phyloP scores from a whole-genome alignment of 2,329 filamentous ascomycete genomes.

The Aspergillus caelatus region DNA sequence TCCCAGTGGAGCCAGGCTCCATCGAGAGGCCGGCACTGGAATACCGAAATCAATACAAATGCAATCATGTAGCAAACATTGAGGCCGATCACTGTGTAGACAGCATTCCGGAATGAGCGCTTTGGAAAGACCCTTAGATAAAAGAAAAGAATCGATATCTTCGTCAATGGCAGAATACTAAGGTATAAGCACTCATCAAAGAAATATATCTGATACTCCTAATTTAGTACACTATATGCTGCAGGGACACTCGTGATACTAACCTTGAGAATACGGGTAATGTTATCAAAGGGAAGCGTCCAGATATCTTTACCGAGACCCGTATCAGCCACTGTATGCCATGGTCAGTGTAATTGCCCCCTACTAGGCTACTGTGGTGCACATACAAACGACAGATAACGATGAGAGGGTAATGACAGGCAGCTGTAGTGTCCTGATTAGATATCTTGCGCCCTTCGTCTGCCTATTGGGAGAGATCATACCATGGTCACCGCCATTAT shows the following conservation, averaged over 20 bases:
- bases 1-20: constrained; percentile 48
- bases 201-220: constrained; percentile 34
- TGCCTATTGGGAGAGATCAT: background rate
- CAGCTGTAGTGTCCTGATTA: constrained; percentile 9
- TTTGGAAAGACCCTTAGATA: constrained; percentile 49
- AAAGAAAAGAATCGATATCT: constrained; percentile 38
- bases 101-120: constrained; percentile 33
- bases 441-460: background rate
- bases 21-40: constrained; percentile 41
- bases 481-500: constrained; percentile 39
- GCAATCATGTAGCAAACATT: constrained; percentile 32
- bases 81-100: constrained; percentile 35
- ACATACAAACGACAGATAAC: constrained; percentile 31
- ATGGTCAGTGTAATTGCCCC: background rate
- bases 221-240: constrained; percentile 26
- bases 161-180: constrained; percentile 35
- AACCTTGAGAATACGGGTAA: constrained; percentile 46
- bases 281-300: constrained; percentile 46
- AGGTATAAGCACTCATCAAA: constrained; percentile 37
- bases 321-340: constrained; percentile 37
- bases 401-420: constrained; percentile 28
- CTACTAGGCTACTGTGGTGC: background rate
- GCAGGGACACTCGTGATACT: background rate
- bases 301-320: constrained; percentile 52
- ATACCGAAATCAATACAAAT: constrained; percentile 40